Percentiles rank a stretch among this genome's conserved stretches.
phyloP scores from a whole-genome alignment of 495 filamentous ascomycete genomes.

The Thermothielavioides terrestris region DNA sequence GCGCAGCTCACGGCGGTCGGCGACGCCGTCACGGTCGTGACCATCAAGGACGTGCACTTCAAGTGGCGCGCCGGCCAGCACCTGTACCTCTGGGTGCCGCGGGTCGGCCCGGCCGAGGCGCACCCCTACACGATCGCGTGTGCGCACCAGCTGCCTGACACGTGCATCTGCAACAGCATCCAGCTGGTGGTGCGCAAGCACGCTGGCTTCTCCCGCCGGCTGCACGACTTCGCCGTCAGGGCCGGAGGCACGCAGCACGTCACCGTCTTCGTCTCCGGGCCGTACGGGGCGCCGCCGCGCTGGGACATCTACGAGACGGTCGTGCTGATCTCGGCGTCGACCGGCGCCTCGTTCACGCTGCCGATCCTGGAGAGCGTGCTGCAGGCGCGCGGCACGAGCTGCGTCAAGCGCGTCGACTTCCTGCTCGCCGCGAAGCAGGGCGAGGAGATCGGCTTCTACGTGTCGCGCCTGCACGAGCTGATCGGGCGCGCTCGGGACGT shows the following conservation, averaged over 20 bases:
- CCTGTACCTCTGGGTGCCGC: constrained; percentile 65
- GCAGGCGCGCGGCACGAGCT: constrained; percentile 34
- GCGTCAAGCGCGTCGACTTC: constrained; percentile 58
- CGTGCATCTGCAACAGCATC: constrained; percentile 49
- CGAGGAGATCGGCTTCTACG: constrained; percentile 61
- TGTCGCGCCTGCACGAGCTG: constrained; percentile 50
- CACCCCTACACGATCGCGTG: constrained; percentile 77
- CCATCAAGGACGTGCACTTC: constrained; percentile 59
- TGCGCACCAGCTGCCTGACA: constrained; percentile 34
- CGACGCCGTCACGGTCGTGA: constrained; percentile 57
- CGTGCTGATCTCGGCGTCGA: constrained; percentile 49
- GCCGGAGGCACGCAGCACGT: constrained; percentile 28
- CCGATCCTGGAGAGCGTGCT: constrained; percentile 50
- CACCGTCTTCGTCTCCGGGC: constrained; percentile 46
- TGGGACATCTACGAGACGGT: constrained; percentile 53
- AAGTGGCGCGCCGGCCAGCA: constrained; percentile 73
- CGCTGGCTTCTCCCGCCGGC: constrained; percentile 57
- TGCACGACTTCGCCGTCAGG: constrained; percentile 56
- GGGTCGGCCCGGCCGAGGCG: constrained; percentile 57
- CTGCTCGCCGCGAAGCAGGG: constrained; percentile 64
- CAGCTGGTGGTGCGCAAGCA: constrained; percentile 68
- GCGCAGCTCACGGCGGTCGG: constrained; percentile 56
- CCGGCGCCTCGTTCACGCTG: constrained; percentile 48
- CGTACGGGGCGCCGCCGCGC: constrained; percentile 47
- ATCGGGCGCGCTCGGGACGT: constrained; percentile 42